Evolutionary conservation across 1,139 yeast genomes (phyloP).

Genomic region (Pneumocystis canis): DNA sequence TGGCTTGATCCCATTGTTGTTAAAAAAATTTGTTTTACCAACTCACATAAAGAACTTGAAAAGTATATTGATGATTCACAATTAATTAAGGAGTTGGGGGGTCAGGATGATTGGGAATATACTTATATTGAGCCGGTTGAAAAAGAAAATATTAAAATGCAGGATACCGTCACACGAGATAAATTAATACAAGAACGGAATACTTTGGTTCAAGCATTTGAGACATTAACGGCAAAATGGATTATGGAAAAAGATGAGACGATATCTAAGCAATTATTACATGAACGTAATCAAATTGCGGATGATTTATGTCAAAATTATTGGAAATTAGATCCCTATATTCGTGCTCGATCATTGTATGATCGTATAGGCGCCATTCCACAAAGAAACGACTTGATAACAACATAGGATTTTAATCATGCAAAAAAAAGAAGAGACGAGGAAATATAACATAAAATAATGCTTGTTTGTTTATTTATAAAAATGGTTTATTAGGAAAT

Average conservation of each 20-base stretch:
- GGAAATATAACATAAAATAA: too few relatives aligned
- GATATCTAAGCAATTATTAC: conserved; percentile 29
- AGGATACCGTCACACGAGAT: conserved; percentile 33
- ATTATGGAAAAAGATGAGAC: conserved; percentile 32
- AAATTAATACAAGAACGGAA: conserved; percentile 34
- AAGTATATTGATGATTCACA: conserved; percentile 38
- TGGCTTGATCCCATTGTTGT: conserved; percentile 89
- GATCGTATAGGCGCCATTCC: conserved; percentile 39
- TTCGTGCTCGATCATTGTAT: conserved; percentile 51
- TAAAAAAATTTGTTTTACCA: conserved; percentile 61
- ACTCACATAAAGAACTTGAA: conserved; percentile 41
- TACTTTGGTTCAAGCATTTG: conserved; percentile 34
- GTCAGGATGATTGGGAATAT: conserved; percentile 42
- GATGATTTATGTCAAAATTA: conserved; percentile 41
- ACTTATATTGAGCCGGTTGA: conserved; percentile 42
- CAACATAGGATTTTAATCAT: too few relatives aligned
- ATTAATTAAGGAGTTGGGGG: conserved; percentile 54
- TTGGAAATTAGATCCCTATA: conserved; percentile 50
- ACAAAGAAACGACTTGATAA: neutral
- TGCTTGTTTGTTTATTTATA: too few relatives aligned
- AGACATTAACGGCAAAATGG: conserved; percentile 54
- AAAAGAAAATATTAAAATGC: conserved; percentile 31
- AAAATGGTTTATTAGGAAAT: too few relatives aligned
- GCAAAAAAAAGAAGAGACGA: too few relatives aligned
- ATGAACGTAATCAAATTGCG: conserved; percentile 37